Base-by-base conservation (phyloP, 495 filamentous ascomycete species). In the Chaetomidium leptoderma region DNA sequence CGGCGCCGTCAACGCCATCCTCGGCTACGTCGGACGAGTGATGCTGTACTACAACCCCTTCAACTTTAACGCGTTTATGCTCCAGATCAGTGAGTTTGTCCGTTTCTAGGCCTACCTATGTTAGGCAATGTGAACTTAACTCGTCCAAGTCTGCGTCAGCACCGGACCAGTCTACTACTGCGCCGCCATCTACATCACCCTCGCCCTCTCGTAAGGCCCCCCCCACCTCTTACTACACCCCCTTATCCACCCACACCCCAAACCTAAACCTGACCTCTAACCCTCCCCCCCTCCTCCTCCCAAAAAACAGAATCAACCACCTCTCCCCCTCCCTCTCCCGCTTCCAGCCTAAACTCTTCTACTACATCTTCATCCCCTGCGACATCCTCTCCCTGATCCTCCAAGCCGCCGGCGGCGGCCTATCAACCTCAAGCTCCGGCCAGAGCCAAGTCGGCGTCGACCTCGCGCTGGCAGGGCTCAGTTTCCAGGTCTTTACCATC, bases 361-460 rank as follows among this genome's bases (percentile, higher is more conserved):
- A 75, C 46, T 74, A 68, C 56, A 70, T 81, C 63, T 81, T 83
- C 70, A 78, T 83, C 63, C 72, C 76, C 35, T 79, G 74, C 70
- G 80, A 82, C 56, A 49, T 81, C 51, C n/a, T 80, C 55, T 77
- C 72, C 23, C 73, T 83, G 6, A 48, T 74, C 37, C 67, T 83
- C 0, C 81, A 83, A 60, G 75, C 74, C 4, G 67, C 67, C 10
- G 81, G 81, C 56, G 81, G 81, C 29, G 80, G 68, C 37, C 40
- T 77, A 3, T 76, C 74, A 10, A 69, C 74, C 1, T 30, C 47
- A 4, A 61, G 65, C 5, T 47, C 57, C 1, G 67, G 69, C n/a
- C 21, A 39, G 11, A 69, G 57, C 51, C 46, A 68, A 7, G 7
- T 51, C 8, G 78, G 77, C 32, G 69, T 76, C 40, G 53, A 79